Conservation (phyloP, 129 eudicot species). For the Flaveria ramosissima region DNA sequence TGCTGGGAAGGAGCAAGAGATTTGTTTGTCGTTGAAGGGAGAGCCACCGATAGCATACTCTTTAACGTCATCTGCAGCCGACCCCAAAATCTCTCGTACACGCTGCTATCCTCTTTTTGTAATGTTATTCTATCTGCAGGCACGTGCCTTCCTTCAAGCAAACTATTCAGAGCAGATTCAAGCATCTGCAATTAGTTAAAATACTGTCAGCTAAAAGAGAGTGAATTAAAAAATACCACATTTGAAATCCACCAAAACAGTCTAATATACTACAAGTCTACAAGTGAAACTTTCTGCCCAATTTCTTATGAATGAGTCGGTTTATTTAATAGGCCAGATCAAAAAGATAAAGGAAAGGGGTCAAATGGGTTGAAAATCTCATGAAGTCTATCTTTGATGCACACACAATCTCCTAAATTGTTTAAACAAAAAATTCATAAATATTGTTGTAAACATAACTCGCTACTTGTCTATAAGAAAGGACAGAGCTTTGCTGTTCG, state of each 20-base stretch:
- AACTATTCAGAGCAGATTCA: slow-evolving; percentile 66
- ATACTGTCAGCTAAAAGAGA: background rate
- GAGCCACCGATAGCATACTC: slow-evolving; percentile 57
- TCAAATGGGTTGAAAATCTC: background rate
- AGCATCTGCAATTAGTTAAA: slow-evolving; percentile 47
- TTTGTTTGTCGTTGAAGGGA: slow-evolving; percentile 49
- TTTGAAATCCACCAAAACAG: background rate
- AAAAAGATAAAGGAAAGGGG: background rate
- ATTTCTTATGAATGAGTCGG: background rate
- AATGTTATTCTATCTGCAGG: slow-evolving; percentile 40
- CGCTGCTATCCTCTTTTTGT: slow-evolving; percentile 27
- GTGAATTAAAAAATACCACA: background rate
- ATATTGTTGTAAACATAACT: background rate
- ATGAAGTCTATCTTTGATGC: background rate
- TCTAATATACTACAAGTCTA: background rate
- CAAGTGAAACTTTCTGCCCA: background rate
- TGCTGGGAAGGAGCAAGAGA: slow-evolving; percentile 40
- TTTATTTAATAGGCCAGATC: background rate
- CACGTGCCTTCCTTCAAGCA: slow-evolving; percentile 80
- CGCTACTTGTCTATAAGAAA: background rate
- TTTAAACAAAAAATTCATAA: background rate
- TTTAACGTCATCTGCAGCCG: slow-evolving; percentile 75
- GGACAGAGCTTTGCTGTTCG: background rate
- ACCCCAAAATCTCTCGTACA: slow-evolving; percentile 71
- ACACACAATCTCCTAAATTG: background rate